Evolutionary conservation across 1,139 yeast species (phyloP), one percentile per base, ranked within the genome.

Genomic region (Debaryomyces singareniensis): DNA sequence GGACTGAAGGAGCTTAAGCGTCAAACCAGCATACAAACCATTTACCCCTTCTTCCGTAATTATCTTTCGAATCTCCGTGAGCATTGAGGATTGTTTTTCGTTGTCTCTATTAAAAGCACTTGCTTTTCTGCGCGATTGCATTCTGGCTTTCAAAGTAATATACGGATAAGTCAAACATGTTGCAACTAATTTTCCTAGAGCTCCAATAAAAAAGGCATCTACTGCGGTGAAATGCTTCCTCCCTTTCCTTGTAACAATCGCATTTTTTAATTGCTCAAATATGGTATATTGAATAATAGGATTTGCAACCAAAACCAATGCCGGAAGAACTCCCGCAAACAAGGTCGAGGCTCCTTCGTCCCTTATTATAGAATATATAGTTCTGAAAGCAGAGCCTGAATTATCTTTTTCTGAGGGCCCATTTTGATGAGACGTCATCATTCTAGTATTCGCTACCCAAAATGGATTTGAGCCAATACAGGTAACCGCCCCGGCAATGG

Each of bases 201-300:
- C 96, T 11, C 97, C 97, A 38, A 87, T 68, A 44, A 83, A 61
- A 48, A 89, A 84, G 5, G 95, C 95, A 53, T 84, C 84, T 28
- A 68, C 42, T 3, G 94, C 71, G 16, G 72, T 61, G 47, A 76
- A 57, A 29, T 67, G 52, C 35, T 45, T 47, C 33, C 58, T 53
- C 27, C 74, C 78, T 30, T 74, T 71, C 29, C 57, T 64, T 38
- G 75, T 75, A 35, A 76, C 61, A 20, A 87, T 68, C 12, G 68
- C 44, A 46, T 82, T 85, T 51, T 81, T 80, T 45, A 85, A 55
- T 57, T 86, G 95, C 59, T 89, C 97, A 53, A 82, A 89, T 29
- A 85, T 75, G 31, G 96, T 85, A 61, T 87, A 89, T 55, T 87
- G 96, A 40, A 89, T 79, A 38, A 89, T 81, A 25, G 97, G 96